Base-by-base conservation (phyloP, 1,139 yeast species). In the Taphrina flavorubra region DNA sequence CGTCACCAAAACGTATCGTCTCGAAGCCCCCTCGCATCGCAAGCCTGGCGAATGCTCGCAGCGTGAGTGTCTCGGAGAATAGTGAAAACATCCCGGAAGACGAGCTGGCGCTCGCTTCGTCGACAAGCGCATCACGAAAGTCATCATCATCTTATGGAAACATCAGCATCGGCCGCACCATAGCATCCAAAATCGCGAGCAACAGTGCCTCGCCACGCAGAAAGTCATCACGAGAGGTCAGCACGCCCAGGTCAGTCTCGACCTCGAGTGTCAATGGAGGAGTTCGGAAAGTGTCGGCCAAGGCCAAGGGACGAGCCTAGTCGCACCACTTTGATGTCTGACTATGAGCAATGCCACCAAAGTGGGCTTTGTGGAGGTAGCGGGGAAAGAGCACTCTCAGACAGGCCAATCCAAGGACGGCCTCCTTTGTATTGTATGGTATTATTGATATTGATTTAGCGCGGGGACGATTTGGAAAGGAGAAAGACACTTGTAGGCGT, bases 261-360 rank as follows among this genome's bases (percentile, higher is more conserved):
- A 55, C 67, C 25, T 42, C 61, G 14, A 53, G 61, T n/a, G 44
- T 58, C 36, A 40, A 31, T 13, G 61, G 66, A 5, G 66, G 67
- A 11, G 67, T 63, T 16, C 42, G 70, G 39, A 68, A 65, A 55
- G 69, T 61, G 31, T 64, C 62, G 31, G 66, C 59, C 37, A 68
- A 68, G 36, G 69, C 69, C 25, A 66, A 62, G 47, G 65, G 61
- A n/a, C 59, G 69, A 25, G 69, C 63, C 20, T 57, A 20, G 44
- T 16, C 31, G 31, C 4, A 25, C 31, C 2, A 2, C 31, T 2
- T 4, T 25, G 4, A 25, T 25, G 31, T 25, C 31, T 25, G 4
- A 4, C 31, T 25, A 25, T n/a, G 31, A 25, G 31, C 31, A 25
- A 25, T 25, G 31, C 31, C 31, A 25, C 31, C 31, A 4, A 25